Evolutionary conservation across 2,329 filamentous ascomycete species (phyloP).

Genomic region (Sclerotinia spermophila): DNA sequence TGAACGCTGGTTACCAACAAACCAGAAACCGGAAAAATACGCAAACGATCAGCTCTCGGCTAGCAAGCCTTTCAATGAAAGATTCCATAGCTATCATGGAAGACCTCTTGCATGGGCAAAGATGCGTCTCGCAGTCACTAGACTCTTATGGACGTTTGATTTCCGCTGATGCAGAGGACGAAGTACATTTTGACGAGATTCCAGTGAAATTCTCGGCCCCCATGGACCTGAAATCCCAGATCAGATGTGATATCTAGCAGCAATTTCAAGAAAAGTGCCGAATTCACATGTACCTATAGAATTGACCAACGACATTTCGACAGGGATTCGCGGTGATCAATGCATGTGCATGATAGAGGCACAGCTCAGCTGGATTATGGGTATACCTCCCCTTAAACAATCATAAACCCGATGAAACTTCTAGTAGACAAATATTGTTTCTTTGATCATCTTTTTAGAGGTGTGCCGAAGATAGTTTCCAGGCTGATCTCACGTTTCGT

Average conservation of each 20-base stretch:
- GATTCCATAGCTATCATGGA: conserved; percentile 19
- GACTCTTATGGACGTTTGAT: conserved; percentile 3
- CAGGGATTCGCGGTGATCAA: background rate
- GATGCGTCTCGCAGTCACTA: background rate
- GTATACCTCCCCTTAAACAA: background rate
- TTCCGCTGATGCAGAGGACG: background rate
- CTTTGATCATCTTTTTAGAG: background rate
- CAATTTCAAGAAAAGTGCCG: background rate
- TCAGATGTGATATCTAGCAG: background rate
- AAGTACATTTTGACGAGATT: background rate
- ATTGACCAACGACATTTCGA: background rate
- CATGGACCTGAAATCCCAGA: conserved; percentile 1
- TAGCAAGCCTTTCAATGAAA: conserved; percentile 16
- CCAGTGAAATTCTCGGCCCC: background rate
- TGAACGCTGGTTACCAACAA: conserved; percentile 36
- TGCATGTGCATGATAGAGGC: background rate
- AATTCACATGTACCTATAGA: background rate
- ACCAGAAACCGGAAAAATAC: background rate
- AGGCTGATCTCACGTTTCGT: background rate
- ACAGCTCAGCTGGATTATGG: background rate
- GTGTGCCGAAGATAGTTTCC: background rate
- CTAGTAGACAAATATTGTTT: background rate
- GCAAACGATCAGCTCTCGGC: conserved; percentile 9
- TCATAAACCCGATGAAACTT: background rate
- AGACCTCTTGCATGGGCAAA: conserved; percentile 1